Conservation (phyloP, 2,329 filamentous ascomycete genomes). For the Bisporella sp. region DNA sequence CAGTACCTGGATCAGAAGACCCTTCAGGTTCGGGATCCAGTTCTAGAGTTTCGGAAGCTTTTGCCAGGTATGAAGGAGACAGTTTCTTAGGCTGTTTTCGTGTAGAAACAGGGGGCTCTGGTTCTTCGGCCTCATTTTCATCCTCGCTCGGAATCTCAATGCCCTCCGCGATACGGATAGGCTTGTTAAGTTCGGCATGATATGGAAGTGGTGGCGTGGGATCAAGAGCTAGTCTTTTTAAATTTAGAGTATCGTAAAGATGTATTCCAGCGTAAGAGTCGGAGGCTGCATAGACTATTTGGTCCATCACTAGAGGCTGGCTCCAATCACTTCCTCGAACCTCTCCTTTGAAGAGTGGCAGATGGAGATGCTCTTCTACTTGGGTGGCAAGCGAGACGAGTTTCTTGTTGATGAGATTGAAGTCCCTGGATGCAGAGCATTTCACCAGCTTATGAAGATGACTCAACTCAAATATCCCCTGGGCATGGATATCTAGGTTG, state of each 20-base stretch:
- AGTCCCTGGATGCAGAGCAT: constrained; percentile 44
- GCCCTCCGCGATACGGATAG: constrained; percentile 50
- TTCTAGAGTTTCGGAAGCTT: constrained; percentile 16
- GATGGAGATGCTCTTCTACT: constrained; percentile 60
- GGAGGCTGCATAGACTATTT: constrained; percentile 70
- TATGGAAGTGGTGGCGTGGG: constrained; percentile 66
- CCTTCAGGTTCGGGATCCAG: constrained; percentile 15
- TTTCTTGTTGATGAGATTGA: constrained; percentile 54
- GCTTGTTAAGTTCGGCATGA: constrained; percentile 58
- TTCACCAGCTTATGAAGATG: constrained; percentile 75
- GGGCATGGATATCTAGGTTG: constrained; percentile 56
- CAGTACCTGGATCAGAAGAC: background rate
- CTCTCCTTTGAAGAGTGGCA: constrained; percentile 69
- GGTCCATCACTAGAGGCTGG: constrained; percentile 48
- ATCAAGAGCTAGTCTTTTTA: constrained; percentile 55
- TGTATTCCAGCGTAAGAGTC: constrained; percentile 77
- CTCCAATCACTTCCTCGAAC: constrained; percentile 76
- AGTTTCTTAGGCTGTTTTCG: constrained; percentile 1
- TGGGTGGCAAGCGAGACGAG: constrained; percentile 62
- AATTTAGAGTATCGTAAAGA: constrained; percentile 65
- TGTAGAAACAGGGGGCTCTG: constrained; percentile 8
- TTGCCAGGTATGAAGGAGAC: constrained; percentile 5
- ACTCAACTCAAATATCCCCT: constrained; percentile 72
- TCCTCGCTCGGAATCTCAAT: constrained; percentile 23
- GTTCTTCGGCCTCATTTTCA: constrained; percentile 20